Evolutionary conservation across 1,284 basidiomycete genomes (phyloP), one percentile per base, ranked within the genome.

Genomic region (Cryptococcus sp.): DNA sequence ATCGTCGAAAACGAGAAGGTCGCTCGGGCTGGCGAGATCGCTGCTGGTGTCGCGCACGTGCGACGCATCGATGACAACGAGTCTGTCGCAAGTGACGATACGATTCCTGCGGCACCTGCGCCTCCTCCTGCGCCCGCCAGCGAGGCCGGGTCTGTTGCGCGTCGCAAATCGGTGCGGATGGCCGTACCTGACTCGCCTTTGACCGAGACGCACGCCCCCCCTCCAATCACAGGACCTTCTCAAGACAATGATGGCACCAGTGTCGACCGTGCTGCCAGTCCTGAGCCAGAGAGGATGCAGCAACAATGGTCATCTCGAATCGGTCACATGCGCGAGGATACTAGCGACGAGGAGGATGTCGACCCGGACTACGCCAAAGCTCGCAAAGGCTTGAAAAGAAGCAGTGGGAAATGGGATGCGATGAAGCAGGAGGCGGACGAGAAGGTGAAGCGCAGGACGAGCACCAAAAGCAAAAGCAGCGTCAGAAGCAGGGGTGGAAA

Each of bases 111-210:
- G 29, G 29, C 29, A 34, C 29, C 29, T 34, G 29, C 29, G 5
- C 2, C 29, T 2, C 41, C 50, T 17, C 46, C 38, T 16, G 26
- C 46, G 29, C 44, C 55, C n/a, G 38, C 25, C 26, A 58, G 54
- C 23, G 57, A 34, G 4, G 55, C 47, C 7, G 16, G 46, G 11
- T 54, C 43, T 11, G 40, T 65, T 3, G 48, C 54, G 11, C 67
- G 75, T 38, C 59, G 77, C 49, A 78, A 78, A 61, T 69, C 65
- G 3, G 77, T 79, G 1, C 58, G 77, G 38, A 75, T 79, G 62
- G 65, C 64, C 34, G 67, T 72, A 11, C 72, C 74, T 16, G 72
- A 72, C 53, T 72, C 70, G 11, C 73, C 73, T 7, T 46, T 57
- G 7, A 51, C 50, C 13, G 52, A 54, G 23, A 59, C 62, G n/a